Conservation (phyloP, 148 eudicot species). For the Polygonum maritimum region DNA sequence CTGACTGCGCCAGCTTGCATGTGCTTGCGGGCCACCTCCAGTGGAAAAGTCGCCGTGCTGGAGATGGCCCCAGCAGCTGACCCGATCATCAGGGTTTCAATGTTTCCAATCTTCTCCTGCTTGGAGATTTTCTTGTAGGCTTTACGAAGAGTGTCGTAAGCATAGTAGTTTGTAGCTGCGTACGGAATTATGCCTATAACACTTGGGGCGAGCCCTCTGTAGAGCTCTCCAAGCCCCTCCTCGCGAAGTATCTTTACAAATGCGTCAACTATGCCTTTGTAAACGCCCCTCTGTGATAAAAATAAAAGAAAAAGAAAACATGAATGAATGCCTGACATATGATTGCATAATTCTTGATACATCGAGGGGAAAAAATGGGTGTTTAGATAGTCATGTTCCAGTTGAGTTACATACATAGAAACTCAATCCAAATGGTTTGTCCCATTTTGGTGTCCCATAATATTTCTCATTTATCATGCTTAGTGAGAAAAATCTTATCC, state of each 20-base stretch:
- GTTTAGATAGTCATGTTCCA: no score
- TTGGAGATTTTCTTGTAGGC: slow-evolving; percentile 52
- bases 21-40: slow-evolving; percentile 97
- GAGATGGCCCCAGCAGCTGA: slow-evolving; percentile 94
- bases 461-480: no score
- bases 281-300: slow-evolving; percentile 50
- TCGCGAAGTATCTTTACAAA: slow-evolving; percentile 60
- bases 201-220: slow-evolving; percentile 70
- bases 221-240: slow-evolving; percentile 65
- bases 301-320: not conserved
- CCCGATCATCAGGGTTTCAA: slow-evolving; percentile 79
- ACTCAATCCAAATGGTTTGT: no score
- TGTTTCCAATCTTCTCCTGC: slow-evolving; percentile 64
- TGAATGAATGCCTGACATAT: not conserved
- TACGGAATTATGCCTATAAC: slow-evolving; percentile 74
- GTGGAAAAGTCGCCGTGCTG: slow-evolving; percentile 81
- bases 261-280: slow-evolving; percentile 59
- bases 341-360: not conserved
- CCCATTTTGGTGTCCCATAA: no score
- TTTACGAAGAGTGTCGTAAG: slow-evolving; percentile 76
- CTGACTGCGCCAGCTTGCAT: slow-evolving; percentile 93
- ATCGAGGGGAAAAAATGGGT: not conserved
- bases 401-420: no score
- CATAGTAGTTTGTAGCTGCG: slow-evolving; percentile 77
- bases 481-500: no score